A percentile compares a stretch with the other conserved stretches of the same genome.
Evolutionary conservation across 257 asterid species (phyloP).

Genomic region (Marsdenia floribunda): DNA sequence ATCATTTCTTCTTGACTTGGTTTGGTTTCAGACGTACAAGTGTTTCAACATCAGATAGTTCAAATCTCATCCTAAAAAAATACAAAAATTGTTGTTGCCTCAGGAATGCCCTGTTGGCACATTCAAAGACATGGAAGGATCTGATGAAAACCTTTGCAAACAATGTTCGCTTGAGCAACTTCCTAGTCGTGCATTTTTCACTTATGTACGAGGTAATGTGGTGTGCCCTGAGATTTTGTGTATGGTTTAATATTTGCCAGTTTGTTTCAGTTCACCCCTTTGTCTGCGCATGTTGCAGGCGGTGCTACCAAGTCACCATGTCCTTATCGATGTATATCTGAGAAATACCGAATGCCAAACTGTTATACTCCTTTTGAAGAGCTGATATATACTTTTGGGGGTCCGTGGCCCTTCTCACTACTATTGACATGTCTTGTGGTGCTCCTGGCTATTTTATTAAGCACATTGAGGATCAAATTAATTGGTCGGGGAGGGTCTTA

Average conservation of each 20-base stretch:
- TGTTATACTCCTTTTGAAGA: constrained; percentile 96
- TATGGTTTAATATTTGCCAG: constrained; percentile 8
- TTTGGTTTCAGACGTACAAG: neutral
- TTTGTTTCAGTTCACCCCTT: constrained; percentile 18
- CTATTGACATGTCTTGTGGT: constrained; percentile 55
- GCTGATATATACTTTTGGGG: constrained; percentile 83
- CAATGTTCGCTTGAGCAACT: constrained; percentile 68
- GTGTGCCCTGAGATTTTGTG: constrained; percentile 15
- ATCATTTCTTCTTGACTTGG: neutral
- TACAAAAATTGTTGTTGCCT: neutral
- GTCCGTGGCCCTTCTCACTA: constrained; percentile 86
- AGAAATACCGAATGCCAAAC: constrained; percentile 73
- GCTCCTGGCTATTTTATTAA: constrained; percentile 60
- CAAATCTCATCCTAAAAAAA: neutral
- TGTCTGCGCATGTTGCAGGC: constrained; percentile 48
- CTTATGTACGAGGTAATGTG: constrained; percentile 72
- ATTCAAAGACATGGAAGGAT: constrained; percentile 76
- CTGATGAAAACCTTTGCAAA: constrained; percentile 67
- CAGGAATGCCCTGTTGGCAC: constrained; percentile 95
- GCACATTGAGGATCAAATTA: constrained; percentile 69
- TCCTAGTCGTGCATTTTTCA: constrained; percentile 81
- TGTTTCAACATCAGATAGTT: neutral
- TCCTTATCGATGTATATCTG: constrained; percentile 77
- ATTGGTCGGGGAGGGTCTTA: constrained; percentile 66
- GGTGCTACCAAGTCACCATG: constrained; percentile 77